Evolutionary conservation across 2,329 filamentous ascomycete species (phyloP).

Genomic region (Fusarium sp.): DNA sequence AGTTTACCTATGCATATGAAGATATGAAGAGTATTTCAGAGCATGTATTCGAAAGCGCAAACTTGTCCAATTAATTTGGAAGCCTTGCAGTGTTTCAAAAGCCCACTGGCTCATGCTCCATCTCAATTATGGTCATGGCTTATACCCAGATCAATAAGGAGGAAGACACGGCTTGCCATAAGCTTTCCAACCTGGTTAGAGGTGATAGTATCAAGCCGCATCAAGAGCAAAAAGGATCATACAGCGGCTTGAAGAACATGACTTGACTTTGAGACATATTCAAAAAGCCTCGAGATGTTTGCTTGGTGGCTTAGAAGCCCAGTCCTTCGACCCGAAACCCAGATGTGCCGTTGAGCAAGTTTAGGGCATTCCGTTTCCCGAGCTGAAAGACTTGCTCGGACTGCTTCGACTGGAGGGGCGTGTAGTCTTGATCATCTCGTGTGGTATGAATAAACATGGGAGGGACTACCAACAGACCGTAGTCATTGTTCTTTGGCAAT

Average conservation of each 20-base stretch:
- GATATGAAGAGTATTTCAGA: not conserved
- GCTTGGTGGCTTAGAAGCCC: not conserved
- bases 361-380: not conserved
- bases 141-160: not conserved
- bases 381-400: not conserved
- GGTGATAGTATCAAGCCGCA: not conserved
- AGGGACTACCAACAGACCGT: not conserved
- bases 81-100: conserved; percentile 2
- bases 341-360: conserved; percentile 1
- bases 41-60: not conserved
- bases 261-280: not conserved
- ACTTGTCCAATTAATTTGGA: not conserved
- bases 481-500: conserved; percentile 10
- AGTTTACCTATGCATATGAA: not conserved
- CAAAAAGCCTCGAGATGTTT: not conserved
- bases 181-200: not conserved
- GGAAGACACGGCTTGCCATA: not conserved
- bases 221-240: not conserved
- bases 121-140: not conserved
- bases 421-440: not conserved
- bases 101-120: not conserved
- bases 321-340: not conserved
- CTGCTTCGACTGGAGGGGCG: conserved; percentile 6
- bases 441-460: conserved; percentile 8
- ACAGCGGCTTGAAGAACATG: not conserved